Evolutionary conservation across 2,329 filamentous ascomycete species (phyloP).

Genomic region (Aureobasidium lini): DNA sequence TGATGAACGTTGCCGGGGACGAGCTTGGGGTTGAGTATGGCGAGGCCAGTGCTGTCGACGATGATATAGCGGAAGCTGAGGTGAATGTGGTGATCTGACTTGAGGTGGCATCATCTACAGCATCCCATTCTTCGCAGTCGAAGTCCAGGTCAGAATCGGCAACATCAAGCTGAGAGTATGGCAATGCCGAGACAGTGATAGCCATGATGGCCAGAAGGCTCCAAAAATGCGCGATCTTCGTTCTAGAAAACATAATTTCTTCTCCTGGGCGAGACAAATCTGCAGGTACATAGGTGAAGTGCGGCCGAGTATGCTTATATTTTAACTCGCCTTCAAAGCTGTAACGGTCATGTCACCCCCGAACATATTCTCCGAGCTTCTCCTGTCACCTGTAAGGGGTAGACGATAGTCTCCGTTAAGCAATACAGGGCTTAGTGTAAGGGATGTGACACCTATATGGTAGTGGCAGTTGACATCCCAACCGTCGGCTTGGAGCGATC

Average conservation of each 20-base stretch:
- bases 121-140: not conserved
- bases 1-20: not conserved
- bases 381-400: not conserved
- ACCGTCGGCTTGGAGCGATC: slow-evolving; percentile 4
- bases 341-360: not conserved
- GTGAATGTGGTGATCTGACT: not conserved
- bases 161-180: not conserved
- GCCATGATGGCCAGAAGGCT: not conserved
- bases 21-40: not conserved
- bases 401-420: not conserved
- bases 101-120: not conserved
- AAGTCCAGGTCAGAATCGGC: not conserved
- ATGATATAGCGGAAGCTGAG: not conserved
- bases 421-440: not conserved
- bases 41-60: not conserved
- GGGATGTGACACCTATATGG: not conserved
- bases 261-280: not conserved
- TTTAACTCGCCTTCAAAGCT: not conserved
- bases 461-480: slow-evolving; percentile 10
- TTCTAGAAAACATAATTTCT: slow-evolving; percentile 3
- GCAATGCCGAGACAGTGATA: not conserved
- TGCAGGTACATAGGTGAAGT: not conserved
- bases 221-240: not conserved
- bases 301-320: slow-evolving; percentile 12
- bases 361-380: not conserved